Percentiles rank a stretch among this genome's conserved stretches.
Evolutionary conservation across 331 rosid genomes (phyloP).

Genomic region (Malus hybrid): DNA sequence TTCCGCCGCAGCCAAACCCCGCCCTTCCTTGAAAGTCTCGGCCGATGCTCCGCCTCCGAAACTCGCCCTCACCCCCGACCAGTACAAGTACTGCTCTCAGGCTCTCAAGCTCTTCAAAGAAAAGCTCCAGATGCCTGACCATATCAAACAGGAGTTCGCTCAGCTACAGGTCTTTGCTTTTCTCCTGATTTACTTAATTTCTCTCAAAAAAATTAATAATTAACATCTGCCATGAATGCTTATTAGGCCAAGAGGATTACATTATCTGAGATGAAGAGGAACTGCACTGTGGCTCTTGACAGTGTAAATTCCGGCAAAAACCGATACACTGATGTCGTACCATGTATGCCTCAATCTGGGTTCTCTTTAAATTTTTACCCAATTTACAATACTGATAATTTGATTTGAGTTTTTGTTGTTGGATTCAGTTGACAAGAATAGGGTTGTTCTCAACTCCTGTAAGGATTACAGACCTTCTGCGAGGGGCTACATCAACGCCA

Average conservation of each 20-base stretch:
- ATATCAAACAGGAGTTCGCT: constrained; percentile 52
- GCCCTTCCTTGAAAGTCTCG: constrained; percentile 31
- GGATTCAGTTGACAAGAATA: constrained; percentile 63
- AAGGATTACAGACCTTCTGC: constrained; percentile 77
- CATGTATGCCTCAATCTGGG: constrained; percentile 43
- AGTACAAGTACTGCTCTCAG: constrained; percentile 49
- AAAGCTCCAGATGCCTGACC: constrained; percentile 44
- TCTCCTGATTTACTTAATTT: not conserved
- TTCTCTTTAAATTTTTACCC: not conserved
- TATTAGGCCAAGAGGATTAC: constrained; percentile 54
- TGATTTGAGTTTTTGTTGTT: not conserved
- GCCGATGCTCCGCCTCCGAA: constrained; percentile 42
- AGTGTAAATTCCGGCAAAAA: constrained; percentile 60
- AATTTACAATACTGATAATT: not conserved
- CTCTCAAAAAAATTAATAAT: not conserved
- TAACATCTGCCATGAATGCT: not conserved
- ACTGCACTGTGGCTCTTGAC: constrained; percentile 56
- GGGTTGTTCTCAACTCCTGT: constrained; percentile 69
- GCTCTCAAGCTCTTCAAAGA: constrained; percentile 53
- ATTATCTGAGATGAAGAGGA: constrained; percentile 46
- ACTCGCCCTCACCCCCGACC: constrained; percentile 47
- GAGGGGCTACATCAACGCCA: constrained; percentile 83
- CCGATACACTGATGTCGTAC: constrained; percentile 68
- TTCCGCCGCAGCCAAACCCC: constrained; percentile 28
- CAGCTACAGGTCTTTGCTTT: constrained; percentile 50